These are phyloP conservation scores for Cyberlindnera samutprakarnensis DNA, from an alignment of 805 yeast species.

Conservation along the genomic window DNA sequence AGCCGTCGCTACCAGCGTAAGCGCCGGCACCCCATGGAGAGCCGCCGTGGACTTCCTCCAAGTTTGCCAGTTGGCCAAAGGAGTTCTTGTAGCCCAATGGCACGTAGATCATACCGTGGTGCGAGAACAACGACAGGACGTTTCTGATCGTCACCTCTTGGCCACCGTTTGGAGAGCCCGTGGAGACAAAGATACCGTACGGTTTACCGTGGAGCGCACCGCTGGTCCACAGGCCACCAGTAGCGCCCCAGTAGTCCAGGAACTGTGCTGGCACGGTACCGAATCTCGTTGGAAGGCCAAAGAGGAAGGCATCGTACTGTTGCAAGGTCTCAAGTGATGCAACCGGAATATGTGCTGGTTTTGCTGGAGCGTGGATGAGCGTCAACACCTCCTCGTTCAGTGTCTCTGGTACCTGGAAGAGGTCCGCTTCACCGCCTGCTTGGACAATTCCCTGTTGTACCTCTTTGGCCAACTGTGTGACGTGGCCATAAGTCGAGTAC, in stretches of 20 bases:
- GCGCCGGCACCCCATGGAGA: slow-evolving; percentile 87
- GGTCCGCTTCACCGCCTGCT: slow-evolving; percentile 61
- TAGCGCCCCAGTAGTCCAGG: slow-evolving; percentile 64
- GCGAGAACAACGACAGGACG: slow-evolving; percentile 51
- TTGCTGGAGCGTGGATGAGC: slow-evolving; percentile 55
- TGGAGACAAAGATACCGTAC: slow-evolving; percentile 63
- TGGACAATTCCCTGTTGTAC: slow-evolving; percentile 60
- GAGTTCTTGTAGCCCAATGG: slow-evolving; percentile 66
- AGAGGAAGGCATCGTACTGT: slow-evolving; percentile 71
- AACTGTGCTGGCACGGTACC: slow-evolving; percentile 77
- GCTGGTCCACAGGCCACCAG: slow-evolving; percentile 69
- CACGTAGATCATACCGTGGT: slow-evolving; percentile 70
- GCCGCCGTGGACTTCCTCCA: slow-evolving; percentile 70
- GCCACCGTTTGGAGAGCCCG: slow-evolving; percentile 73
- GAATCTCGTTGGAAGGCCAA: slow-evolving; percentile 83
- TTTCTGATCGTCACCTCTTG: slow-evolving; percentile 61
- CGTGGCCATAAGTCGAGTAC: slow-evolving; percentile 78
- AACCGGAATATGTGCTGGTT: slow-evolving; percentile 54
- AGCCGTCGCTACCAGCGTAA: slow-evolving; percentile 68
- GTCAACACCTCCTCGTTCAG: slow-evolving; percentile 50
- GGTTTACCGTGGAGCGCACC: slow-evolving; percentile 68
- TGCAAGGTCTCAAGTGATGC: slow-evolving; percentile 52
- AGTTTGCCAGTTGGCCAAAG: slow-evolving; percentile 45
- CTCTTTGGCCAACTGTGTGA: slow-evolving; percentile 58
- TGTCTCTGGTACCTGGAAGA: slow-evolving; percentile 76